phyloP scores from a whole-genome alignment of 345 rosid species.

The Garcia nutans region DNA sequence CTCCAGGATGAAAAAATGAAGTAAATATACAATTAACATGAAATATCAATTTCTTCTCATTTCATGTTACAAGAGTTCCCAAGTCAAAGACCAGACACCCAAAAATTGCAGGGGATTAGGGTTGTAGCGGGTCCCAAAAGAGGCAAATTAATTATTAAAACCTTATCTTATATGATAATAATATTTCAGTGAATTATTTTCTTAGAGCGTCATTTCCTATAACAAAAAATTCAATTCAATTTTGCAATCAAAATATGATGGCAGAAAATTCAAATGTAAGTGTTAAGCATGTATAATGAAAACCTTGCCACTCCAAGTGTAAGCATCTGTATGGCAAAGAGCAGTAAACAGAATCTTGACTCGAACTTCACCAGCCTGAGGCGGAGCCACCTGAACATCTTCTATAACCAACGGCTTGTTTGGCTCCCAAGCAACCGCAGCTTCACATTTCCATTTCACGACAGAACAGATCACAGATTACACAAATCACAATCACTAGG shows the following conservation, averaged over 20 bases:
- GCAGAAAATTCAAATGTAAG: not conserved
- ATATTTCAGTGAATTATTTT: not conserved
- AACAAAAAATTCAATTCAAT: not conserved
- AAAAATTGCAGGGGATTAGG: not conserved
- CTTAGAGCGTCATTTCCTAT: not conserved
- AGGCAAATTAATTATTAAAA: not conserved
- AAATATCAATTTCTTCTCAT: not conserved
- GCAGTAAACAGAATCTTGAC: constrained; percentile 83
- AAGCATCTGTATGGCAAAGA: constrained; percentile 96
- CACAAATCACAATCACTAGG: not conserved
- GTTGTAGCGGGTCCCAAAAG: not conserved
- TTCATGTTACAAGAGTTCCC: not conserved
- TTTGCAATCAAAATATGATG: not conserved
- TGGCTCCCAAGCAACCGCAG: constrained; percentile 97
- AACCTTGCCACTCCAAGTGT: constrained; percentile 99
- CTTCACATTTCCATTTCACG: constrained; percentile 34
- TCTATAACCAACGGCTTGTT: constrained; percentile 83
- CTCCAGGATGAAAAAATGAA: not conserved
- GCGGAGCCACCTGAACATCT: constrained; percentile 92
- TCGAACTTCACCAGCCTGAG: constrained; percentile 97
- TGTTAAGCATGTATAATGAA: not conserved
- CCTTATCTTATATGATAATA: not conserved
- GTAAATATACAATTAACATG: not conserved
- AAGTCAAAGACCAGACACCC: not conserved
- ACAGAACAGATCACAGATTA: constrained; percentile 10